Percentiles rank a stretch among this genome's conserved stretches.
Evolutionary conservation across 2,329 filamentous ascomycete species (phyloP).

Genomic region (Botrytis hyacinthi): DNA sequence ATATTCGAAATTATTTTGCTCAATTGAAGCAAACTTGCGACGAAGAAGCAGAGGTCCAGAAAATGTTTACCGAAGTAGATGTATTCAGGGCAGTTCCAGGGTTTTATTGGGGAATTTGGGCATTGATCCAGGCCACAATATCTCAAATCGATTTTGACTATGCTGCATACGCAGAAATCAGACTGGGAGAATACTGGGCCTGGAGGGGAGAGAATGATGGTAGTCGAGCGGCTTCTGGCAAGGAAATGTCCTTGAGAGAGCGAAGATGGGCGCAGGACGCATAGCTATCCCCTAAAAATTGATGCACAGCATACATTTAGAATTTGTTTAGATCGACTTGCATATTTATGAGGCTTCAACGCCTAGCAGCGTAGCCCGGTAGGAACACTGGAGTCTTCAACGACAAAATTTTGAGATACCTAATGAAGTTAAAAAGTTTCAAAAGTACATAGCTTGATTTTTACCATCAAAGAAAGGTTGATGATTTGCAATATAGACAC

Average conservation of each 20-base stretch:
- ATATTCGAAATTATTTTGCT: slow-evolving; percentile 71
- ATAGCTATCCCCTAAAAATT: slow-evolving; percentile 18
- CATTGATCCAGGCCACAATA: slow-evolving; percentile 89
- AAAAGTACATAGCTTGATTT: slow-evolving; percentile 12
- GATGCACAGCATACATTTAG: not conserved
- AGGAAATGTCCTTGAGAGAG: slow-evolving; percentile 72
- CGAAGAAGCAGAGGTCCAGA: slow-evolving; percentile 61
- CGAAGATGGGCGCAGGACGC: slow-evolving; percentile 60
- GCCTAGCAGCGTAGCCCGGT: slow-evolving; percentile 13
- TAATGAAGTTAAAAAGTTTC: slow-evolving; percentile 11
- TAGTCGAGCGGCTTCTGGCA: slow-evolving; percentile 51
- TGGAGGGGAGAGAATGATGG: slow-evolving; percentile 77
- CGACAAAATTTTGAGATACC: slow-evolving; percentile 15
- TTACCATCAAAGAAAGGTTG: not conserved
- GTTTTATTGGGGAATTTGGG: slow-evolving; percentile 92
- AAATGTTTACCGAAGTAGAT: slow-evolving; percentile 79
- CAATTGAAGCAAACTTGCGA: slow-evolving; percentile 47
- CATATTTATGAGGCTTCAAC: slow-evolving; percentile 26
- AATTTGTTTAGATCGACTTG: slow-evolving; percentile 17
- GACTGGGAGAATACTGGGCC: slow-evolving; percentile 88
- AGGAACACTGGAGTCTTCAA: slow-evolving; percentile 22
- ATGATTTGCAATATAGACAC: not conserved
- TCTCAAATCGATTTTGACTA: slow-evolving; percentile 98
- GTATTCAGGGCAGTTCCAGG: slow-evolving; percentile 84
- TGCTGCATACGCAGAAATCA: slow-evolving; percentile 79